Conservation (phyloP, 495 filamentous ascomycete species). For the Hyaloscypha finlandica region DNA sequence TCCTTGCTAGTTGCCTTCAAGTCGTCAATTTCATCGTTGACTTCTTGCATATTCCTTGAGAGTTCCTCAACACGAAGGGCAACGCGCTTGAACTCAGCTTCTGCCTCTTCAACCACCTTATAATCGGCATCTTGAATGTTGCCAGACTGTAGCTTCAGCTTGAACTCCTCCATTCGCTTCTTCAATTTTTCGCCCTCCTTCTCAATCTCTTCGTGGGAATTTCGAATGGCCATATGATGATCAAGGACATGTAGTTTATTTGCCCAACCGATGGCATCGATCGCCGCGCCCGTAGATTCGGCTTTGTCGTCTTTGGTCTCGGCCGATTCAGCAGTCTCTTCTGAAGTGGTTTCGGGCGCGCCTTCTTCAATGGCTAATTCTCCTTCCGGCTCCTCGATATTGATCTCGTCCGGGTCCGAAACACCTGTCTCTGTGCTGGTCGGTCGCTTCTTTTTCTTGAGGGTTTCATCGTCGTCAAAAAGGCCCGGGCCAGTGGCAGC, state of each 20-base stretch:
- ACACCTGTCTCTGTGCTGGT: slow-evolving; percentile 29
- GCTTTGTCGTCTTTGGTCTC: not conserved
- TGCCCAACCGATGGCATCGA: not conserved
- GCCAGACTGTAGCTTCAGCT: not conserved
- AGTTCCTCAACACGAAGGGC: not conserved
- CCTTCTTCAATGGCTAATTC: slow-evolving; percentile 15
- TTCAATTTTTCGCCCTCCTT: slow-evolving; percentile 8
- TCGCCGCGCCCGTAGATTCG: not conserved
- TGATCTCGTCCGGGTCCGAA: slow-evolving; percentile 47
- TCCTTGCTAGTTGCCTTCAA: not conserved
- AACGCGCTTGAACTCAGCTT: slow-evolving; percentile 16
- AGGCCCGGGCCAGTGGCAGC: slow-evolving; percentile 34
- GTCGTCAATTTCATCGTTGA: slow-evolving; percentile 11
- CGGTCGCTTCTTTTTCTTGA: slow-evolving; percentile 20
- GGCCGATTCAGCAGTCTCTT: not conserved
- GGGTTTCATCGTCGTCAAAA: slow-evolving; percentile 29
- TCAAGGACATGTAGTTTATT: slow-evolving; percentile 7
- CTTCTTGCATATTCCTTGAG: slow-evolving; percentile 10
- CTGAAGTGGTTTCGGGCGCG: not conserved
- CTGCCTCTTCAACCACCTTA: not conserved
- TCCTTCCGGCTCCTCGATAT: slow-evolving; percentile 47
- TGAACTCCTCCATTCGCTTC: slow-evolving; percentile 20
- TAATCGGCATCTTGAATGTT: not conserved
- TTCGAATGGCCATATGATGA: not conserved
- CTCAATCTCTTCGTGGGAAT: slow-evolving; percentile 11